Evolutionary conservation across 2,329 filamentous ascomycete species (phyloP).

Genomic region (Fusarium sp.): DNA sequence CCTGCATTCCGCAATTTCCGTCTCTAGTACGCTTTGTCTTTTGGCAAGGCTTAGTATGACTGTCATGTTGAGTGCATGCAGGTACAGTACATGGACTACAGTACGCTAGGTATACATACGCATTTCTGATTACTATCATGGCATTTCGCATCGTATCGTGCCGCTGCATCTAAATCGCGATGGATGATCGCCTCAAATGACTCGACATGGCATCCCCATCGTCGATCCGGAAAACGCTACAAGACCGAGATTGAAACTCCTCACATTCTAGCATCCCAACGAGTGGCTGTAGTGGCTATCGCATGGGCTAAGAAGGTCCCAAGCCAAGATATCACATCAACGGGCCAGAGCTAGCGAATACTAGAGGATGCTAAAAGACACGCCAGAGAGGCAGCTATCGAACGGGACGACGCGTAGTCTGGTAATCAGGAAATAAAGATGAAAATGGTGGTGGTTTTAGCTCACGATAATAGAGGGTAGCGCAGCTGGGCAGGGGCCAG

Average conservation of each 20-base stretch:
- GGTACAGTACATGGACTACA: not conserved
- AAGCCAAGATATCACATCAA: slow-evolving; percentile 11
- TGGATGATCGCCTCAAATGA: slow-evolving; percentile 6
- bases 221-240: slow-evolving; percentile 25
- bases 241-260: slow-evolving; percentile 8
- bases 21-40: slow-evolving; percentile 7
- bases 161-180: slow-evolving; percentile 11
- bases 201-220: slow-evolving; percentile 10
- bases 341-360: slow-evolving; percentile 5
- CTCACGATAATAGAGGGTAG: slow-evolving; percentile 14
- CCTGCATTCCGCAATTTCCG: slow-evolving; percentile 33
- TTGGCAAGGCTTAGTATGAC: slow-evolving; percentile 23
- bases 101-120: not conserved
- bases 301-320: slow-evolving; percentile 4
- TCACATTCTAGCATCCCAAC: slow-evolving; percentile 12
- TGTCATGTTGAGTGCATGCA: not conserved
- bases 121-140: slow-evolving; percentile 7
- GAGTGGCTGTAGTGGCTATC: not conserved
- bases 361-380: slow-evolving; percentile 12
- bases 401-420: slow-evolving; percentile 35
- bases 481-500: slow-evolving; percentile 35
- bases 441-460: slow-evolving; percentile 17
- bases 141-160: not conserved
- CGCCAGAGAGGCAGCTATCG: slow-evolving; percentile 21
- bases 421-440: slow-evolving; percentile 16